These are phyloP conservation scores for Dictyostelium firmibasis DNA, from an alignment of 78 protist genomes.

Conservation along the genomic window DNA sequence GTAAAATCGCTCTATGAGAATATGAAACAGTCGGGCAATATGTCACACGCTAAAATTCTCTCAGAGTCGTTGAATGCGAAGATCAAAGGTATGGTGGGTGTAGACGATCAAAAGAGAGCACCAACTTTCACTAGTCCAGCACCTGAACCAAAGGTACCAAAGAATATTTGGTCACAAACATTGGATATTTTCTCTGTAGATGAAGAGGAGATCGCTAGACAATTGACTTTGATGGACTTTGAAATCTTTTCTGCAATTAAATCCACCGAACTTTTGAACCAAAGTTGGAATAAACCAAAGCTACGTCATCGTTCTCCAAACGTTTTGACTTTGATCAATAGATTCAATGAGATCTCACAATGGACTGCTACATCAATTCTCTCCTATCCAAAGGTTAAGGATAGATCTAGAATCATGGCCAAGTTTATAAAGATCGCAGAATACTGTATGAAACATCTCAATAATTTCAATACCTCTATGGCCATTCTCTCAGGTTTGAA, in stretches of 20 bases:
- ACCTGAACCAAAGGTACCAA: constrained; percentile 86
- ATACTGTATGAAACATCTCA: constrained; percentile 10
- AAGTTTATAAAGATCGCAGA: constrained; percentile 79
- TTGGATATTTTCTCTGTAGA: constrained; percentile 76
- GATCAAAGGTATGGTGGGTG: constrained; percentile 61
- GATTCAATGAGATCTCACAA: constrained; percentile 78
- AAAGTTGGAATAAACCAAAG: constrained; percentile 87
- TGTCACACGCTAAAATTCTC: background rate
- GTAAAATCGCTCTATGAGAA: constrained; percentile 55
- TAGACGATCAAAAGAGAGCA: background rate
- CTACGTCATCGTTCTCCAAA: constrained; percentile 82
- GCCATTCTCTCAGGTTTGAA: constrained; percentile 74
- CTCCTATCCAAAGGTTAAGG: constrained; percentile 26
- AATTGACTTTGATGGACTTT: constrained; percentile 88
- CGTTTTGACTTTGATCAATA: constrained; percentile 47
- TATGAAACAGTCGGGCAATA: constrained; percentile 1
- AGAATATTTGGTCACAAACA: constrained; percentile 78
- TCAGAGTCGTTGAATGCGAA: constrained; percentile 5
- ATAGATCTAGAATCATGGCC: constrained; percentile 71
- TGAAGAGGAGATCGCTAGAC: constrained; percentile 89
- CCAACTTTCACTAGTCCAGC: constrained; percentile 55
- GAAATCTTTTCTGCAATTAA: constrained; percentile 77
- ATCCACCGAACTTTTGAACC: constrained; percentile 81
- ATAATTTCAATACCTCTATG: constrained; percentile 73
- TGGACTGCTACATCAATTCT: constrained; percentile 84